Conservation (phyloP, 345 rosid genomes). For the Camelina hispida region DNA sequence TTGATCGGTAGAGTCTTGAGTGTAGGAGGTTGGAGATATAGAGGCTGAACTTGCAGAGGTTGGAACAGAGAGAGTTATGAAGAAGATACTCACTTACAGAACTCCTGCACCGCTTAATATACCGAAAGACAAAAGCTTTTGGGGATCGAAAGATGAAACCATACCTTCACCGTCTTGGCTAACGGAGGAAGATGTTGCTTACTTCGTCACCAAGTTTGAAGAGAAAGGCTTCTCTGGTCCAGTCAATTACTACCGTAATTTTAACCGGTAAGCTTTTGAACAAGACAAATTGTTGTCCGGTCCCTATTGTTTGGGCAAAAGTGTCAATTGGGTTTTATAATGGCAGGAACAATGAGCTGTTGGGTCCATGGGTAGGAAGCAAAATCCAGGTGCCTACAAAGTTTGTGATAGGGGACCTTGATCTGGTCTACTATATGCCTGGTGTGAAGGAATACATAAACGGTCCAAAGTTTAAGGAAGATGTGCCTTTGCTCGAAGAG, state of each 20-base stretch:
- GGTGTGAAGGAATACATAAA: conserved; percentile 41
- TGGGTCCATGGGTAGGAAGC: conserved; percentile 41
- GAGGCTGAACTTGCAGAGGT: conserved; percentile 41
- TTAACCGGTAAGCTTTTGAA: conserved; percentile 25
- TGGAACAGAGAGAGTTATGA: conserved; percentile 40
- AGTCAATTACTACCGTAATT: conserved; percentile 44
- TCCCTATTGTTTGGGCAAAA: neutral
- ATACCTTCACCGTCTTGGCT: conserved; percentile 41
- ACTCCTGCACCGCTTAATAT: conserved; percentile 29
- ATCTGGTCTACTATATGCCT: conserved; percentile 31
- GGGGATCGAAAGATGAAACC: conserved; percentile 34
- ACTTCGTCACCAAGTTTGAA: conserved; percentile 41
- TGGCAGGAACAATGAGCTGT: conserved; percentile 39
- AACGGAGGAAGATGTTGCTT: conserved; percentile 40
- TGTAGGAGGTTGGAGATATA: conserved; percentile 41
- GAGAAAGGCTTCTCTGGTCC: conserved; percentile 41
- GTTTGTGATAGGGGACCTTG: conserved; percentile 31
- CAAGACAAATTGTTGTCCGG: neutral
- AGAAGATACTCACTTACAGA: conserved; percentile 33
- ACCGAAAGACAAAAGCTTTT: conserved; percentile 40
- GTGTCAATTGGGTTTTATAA: neutral
- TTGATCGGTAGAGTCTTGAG: neutral
- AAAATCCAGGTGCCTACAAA: conserved; percentile 38
- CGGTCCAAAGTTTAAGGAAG: conserved; percentile 39
- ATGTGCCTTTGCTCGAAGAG: conserved; percentile 42